Conservation (phyloP, 768 basidiomycete species). For the Rhodotorula sphaerocarpa region DNA sequence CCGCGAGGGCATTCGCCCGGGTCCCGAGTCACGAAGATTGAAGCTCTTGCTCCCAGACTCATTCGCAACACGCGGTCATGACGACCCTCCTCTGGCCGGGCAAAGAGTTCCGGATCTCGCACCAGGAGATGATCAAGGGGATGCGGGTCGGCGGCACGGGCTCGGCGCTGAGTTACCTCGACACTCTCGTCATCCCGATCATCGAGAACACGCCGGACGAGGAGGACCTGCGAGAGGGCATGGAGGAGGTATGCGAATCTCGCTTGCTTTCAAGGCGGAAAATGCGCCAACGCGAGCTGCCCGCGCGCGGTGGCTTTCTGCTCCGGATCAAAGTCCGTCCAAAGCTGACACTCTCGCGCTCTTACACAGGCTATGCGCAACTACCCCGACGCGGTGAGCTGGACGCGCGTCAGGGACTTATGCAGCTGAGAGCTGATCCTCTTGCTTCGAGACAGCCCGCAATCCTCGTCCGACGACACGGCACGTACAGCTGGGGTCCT, state of each 20-base stretch:
- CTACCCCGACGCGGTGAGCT: constrained; percentile 69
- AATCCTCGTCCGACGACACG: constrained; percentile 32
- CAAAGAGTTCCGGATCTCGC: constrained; percentile 66
- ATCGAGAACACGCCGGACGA: constrained; percentile 87
- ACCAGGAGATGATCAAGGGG: constrained; percentile 95
- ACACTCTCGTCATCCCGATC: constrained; percentile 76
- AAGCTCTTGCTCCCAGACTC: constrained; percentile 47
- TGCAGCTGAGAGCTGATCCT: no score
- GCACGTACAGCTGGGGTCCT: constrained; percentile 45
- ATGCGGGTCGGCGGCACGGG: constrained; percentile 70
- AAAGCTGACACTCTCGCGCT: constrained; percentile 27
- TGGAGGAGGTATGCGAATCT: constrained; percentile 61
- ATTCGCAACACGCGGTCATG: constrained; percentile 84
- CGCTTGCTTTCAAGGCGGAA: constrained; percentile 39
- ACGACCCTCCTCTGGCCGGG: constrained; percentile 70
- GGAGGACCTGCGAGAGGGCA: constrained; percentile 77
- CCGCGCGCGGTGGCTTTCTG: neutral
- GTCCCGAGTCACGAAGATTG: neutral
- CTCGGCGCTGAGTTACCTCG: constrained; percentile 66
- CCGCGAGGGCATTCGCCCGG: no score
- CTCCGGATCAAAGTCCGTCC: neutral
- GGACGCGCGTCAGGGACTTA: no score
- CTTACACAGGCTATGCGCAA: constrained; percentile 57
- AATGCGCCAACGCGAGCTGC: neutral
- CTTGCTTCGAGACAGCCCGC: no score